Evolutionary conservation across 768 basidiomycete species (phyloP), one percentile per base, ranked within the genome.

Genomic region (Myochromella boudieri): DNA sequence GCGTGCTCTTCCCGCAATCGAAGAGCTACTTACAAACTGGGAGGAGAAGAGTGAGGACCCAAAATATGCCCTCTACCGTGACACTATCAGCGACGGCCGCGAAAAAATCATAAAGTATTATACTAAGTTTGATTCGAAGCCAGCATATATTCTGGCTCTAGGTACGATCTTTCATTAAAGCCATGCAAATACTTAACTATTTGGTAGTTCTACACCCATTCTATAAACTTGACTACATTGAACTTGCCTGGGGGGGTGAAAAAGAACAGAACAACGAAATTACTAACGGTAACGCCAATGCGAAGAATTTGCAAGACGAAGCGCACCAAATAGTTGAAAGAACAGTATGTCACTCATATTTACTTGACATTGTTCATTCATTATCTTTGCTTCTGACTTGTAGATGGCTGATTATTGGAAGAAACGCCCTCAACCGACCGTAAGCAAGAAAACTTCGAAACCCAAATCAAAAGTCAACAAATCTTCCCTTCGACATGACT

Each of bases 121-220:
- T 46, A 31, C 26, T 9, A 43, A 37, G 15, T 50, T 58, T 22
- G 60, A 61, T 17, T 34, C 49, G 3, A 60, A 60, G 20, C 52
- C 46, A 1, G 27, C 24, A 3, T 57, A 46, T 42, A 42, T 67
- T 2, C 56, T 67, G 0, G 49, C 61, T 1, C 53, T 68, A 0
- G 37, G 66, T 68, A 48, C 20, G 47, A 60, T 21, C 11, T 22
- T 22, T 14, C 26, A 41, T 28, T 17, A 8, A 17, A 10, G 5
- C 29, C 17, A 17, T 14, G 7, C 29, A 27, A 7, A 9, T 17
- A 4, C 18, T 17, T 7, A 24, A 17, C 24, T 27, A 3, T 26
- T 21, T 18, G 6, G 9, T 21, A 64, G 63, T 58, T 6, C 44
- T 66, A 6, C 64, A 68, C 40, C 66, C 59, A 0, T 69, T 64